Evolutionary conservation across 2,329 filamentous ascomycete genomes (phyloP).

Genomic region (Beauveria sp.): DNA sequence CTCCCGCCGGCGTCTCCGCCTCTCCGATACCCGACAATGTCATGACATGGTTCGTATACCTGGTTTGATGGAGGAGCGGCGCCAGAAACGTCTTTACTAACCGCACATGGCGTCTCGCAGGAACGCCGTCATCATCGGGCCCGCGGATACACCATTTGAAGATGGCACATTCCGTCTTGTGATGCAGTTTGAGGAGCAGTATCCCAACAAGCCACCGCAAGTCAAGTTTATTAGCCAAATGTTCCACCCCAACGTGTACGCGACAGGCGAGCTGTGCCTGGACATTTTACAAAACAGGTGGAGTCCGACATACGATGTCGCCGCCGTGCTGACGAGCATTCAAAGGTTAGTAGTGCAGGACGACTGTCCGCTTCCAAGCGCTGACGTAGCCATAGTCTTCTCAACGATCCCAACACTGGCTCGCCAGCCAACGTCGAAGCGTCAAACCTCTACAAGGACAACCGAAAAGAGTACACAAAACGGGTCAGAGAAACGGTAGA

Average conservation of each 20-base stretch:
- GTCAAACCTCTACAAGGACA: slow-evolving; percentile 97
- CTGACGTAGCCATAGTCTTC: slow-evolving; percentile 52
- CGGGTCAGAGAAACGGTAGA: slow-evolving; percentile 93
- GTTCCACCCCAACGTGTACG: slow-evolving; percentile 99
- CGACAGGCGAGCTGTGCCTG: slow-evolving; percentile 89
- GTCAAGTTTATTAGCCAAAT: slow-evolving; percentile 99
- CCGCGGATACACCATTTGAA: slow-evolving; percentile 94
- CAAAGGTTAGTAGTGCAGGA: slow-evolving; percentile 59
- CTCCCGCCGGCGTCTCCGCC: slow-evolving; percentile 91
- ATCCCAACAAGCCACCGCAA: slow-evolving; percentile 94
- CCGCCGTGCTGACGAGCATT: slow-evolving; percentile 92
- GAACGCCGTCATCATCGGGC: slow-evolving; percentile 98
- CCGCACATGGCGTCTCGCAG: slow-evolving; percentile 36
- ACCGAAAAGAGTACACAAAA: slow-evolving; percentile 93
- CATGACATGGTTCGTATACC: slow-evolving; percentile 73
- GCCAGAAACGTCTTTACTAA: background rate
- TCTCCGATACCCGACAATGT: slow-evolving; percentile 95
- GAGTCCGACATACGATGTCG: slow-evolving; percentile 98
- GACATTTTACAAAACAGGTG: slow-evolving; percentile 97
- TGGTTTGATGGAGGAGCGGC: background rate
- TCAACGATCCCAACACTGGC: slow-evolving; percentile 98
- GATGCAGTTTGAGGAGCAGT: slow-evolving; percentile 99
- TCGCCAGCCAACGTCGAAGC: slow-evolving; percentile 97
- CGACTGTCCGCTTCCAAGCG: background rate
- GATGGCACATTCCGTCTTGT: slow-evolving; percentile 96